Conservation (phyloP, 805 yeast genomes). For the Ogataea sp. region DNA sequence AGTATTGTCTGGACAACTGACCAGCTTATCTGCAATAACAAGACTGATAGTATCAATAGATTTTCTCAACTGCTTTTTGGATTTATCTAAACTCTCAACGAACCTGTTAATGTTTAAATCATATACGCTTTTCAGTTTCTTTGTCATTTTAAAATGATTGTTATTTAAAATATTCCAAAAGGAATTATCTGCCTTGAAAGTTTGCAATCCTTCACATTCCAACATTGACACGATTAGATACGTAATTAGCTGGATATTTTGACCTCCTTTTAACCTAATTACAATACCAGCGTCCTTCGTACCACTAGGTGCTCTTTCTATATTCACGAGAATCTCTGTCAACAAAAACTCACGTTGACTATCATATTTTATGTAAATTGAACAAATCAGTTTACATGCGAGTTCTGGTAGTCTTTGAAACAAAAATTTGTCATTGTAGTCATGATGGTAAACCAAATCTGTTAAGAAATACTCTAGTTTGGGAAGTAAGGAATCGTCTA, state of each 20-base stretch:
- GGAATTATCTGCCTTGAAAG: not conserved
- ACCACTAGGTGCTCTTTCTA: constrained; percentile 41
- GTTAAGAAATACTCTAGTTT: constrained; percentile 48
- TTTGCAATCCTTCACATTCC: constrained; percentile 10
- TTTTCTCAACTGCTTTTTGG: not conserved
- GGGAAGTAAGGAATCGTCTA: constrained; percentile 48
- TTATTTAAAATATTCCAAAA: not conserved
- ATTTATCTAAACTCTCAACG: too few species aligned
- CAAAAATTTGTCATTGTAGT: constrained; percentile 6
- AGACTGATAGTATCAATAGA: constrained; percentile 8
- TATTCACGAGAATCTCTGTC: constrained; percentile 46
- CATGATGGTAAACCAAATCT: constrained; percentile 32
- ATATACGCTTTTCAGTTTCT: too few species aligned
- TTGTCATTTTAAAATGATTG: not conserved
- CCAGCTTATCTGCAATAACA: constrained; percentile 20
- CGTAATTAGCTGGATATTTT: constrained; percentile 40
- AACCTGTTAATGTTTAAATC: too few species aligned
- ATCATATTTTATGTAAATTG: constrained; percentile 31
- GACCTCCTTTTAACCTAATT: constrained; percentile 34
- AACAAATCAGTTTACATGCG: constrained; percentile 22
- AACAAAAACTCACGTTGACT: constrained; percentile 56
- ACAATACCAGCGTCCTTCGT: constrained; percentile 37
- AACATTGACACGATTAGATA: constrained; percentile 35
- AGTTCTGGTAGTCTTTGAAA: constrained; percentile 19
- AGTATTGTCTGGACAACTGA: constrained; percentile 23